Evolutionary conservation across 177 flowering plant species (phyloP), one percentile per base, ranked within the genome.

Genomic region (Vitis hybrid): DNA sequence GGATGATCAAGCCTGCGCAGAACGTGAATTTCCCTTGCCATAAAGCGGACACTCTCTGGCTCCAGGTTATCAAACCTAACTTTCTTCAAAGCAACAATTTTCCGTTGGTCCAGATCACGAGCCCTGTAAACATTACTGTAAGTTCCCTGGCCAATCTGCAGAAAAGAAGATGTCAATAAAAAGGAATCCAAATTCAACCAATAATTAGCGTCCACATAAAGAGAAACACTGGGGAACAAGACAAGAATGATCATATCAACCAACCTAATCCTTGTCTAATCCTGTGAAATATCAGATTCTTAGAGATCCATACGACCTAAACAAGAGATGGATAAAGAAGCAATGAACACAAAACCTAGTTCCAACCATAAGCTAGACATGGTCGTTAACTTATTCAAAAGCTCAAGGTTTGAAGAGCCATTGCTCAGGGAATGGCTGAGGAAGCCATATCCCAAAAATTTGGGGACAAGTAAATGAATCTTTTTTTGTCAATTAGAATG

Each of bases 71-170:
- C 97, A 84, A 94, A 92, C 70, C 97, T 85, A 51, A 94, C 97
- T 88, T 90, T 94, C 82, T 94, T 94, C 79, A 94, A 74, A 70
- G 99, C 97, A 74, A 94, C 99, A 72, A 92, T 82, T 79, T 94
- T 94, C 71, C 87, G 90, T 60, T 86, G 84, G 68, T 91, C 94
- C 67, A 91, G 91, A 82, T 94, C 99, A 70, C 97, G 93, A 65
- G 97, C 99, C 80, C 91, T 83, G 73, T 92, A 94, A 6, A 94
- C 99, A 73, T 90, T 91, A 77, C 99, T 94, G 73, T 94, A 94
- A 66, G 99, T 94, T 68, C 99, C 99, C 75, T 94, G 97, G 56
- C 99, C 99, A 87, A 94, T 94, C 99, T 94, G 90, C 80, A 82
- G 21, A 77, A 68, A 51, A 66, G 15, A 27, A 70, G 52, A 67